Conservation (phyloP, 306 rosid species). For the Dalbergia cochinchinensis region DNA sequence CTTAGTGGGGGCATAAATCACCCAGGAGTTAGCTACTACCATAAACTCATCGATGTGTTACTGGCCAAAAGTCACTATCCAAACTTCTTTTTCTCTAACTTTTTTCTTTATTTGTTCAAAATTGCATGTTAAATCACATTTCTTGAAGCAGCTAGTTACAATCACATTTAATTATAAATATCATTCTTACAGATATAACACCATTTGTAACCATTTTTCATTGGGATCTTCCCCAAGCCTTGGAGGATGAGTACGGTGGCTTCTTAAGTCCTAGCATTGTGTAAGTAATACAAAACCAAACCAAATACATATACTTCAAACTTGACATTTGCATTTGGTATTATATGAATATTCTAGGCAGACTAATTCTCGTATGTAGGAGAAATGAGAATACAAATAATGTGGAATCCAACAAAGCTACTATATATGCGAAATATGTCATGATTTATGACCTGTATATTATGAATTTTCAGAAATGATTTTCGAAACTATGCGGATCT, state of each 20-base stretch:
- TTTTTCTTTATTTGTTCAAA: no score
- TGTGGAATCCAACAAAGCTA: no score
- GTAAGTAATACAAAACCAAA: conserved; percentile 47
- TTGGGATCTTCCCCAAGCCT: conserved; percentile 74
- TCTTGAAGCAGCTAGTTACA: background rate
- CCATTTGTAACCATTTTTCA: conserved; percentile 70
- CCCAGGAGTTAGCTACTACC: conserved; percentile 63
- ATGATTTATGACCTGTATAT: background rate
- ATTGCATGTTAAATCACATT: no score
- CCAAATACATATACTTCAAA: no score
- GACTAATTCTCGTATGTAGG: no score
- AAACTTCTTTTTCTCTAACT: background rate
- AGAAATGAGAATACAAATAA: no score
- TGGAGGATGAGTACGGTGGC: conserved; percentile 69
- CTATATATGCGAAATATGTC: background rate
- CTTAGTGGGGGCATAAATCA: conserved; percentile 60
- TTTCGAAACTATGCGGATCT: conserved; percentile 58
- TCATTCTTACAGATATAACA: conserved; percentile 32
- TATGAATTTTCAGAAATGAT: conserved; percentile 47
- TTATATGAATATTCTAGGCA: no score
- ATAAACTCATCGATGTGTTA: conserved; percentile 63
- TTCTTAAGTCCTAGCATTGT: conserved; percentile 52
- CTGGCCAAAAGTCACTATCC: conserved; percentile 53
- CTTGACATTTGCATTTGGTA: no score
- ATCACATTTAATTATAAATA: background rate